Evolutionary conservation across 106 monocot genomes (phyloP), one percentile per base, ranked within the genome.

Genomic region (Vanilla planifolia): DNA sequence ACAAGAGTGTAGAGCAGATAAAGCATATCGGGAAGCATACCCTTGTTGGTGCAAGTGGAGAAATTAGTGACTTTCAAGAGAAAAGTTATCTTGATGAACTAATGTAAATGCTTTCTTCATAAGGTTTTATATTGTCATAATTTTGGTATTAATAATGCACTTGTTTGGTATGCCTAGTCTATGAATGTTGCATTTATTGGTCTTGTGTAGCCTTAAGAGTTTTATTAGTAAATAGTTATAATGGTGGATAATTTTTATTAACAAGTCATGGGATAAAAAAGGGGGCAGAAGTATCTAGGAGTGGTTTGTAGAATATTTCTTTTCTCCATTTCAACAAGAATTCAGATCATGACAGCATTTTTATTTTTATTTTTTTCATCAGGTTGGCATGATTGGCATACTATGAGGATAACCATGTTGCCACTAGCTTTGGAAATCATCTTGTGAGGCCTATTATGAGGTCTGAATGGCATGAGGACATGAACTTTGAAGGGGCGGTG

Each of bases 31-130:
- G 91, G 16, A 83, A 86, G 47, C 91, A 92, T 65, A 76, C 86
- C 56, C 70, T 92, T 47, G 72, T 92, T 66, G 91, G 91, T 66
- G 91, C 83, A 59, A 86, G 91, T 75, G 91, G 91, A 53, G 91
- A 92, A 83, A 66, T 83, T 24, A 92, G 91, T 66, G 91, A 92
- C 47, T 92, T 92, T 64, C 91, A 92, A 65, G 91, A 86, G 74
- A 92, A 86, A 59, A 71, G 78, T 17, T 85, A 74, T 71, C 82
- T 91, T 63, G 90, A 91, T 63, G 90, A 91, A 62, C 61, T 91
- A 21, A 82, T 82, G 90, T 91, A 79, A 85, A 26, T 42, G 3
- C 13, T 9, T 23, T 17, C 43, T 24, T 34, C 5, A 5, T 21
- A 10, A 23, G 5, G 1, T 27, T 26, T 51, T 27, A 10, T 27